These are phyloP conservation scores for Globisporangium camurandrum DNA, from an alignment of 352 stramenopile species.

Conservation along the genomic window DNA sequence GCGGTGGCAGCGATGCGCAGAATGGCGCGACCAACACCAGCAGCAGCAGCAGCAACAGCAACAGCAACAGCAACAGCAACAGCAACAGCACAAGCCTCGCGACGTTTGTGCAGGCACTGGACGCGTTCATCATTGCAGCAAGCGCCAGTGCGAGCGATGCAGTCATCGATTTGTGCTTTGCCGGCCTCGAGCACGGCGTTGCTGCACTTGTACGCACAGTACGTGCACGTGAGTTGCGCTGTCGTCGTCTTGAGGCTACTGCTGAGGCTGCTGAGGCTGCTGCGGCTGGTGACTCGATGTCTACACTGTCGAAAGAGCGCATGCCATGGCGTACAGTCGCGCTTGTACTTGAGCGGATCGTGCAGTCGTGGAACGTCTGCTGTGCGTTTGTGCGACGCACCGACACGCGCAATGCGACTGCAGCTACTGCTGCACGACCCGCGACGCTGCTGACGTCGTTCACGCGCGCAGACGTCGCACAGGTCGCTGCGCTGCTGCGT, in stretches of 20 bases:
- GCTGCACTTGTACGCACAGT: not conserved
- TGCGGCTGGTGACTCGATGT: not conserved
- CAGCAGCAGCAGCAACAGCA: too few relatives aligned
- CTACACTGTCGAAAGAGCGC: too few relatives aligned
- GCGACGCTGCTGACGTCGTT: constrained; percentile 6
- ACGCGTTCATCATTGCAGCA: not conserved
- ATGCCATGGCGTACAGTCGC: constrained; percentile 3
- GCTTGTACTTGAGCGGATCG: constrained; percentile 2
- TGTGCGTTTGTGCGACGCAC: constrained; percentile 2
- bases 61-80: too few relatives aligned
- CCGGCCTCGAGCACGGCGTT: constrained; percentile 5
- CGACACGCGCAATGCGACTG: not conserved
- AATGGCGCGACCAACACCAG: too few relatives aligned
- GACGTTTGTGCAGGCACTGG: not conserved
- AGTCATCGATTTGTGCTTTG: constrained; percentile 7
- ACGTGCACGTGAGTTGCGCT: too few relatives aligned
- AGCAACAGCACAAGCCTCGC: too few relatives aligned
- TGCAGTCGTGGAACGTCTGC: constrained; percentile 3
- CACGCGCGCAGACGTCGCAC: constrained; percentile 7
- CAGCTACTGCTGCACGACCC: too few relatives aligned
- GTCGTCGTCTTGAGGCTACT: too few relatives aligned
- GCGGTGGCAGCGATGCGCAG: too few relatives aligned
- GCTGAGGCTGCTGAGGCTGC: too few relatives aligned
- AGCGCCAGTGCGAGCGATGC: too few relatives aligned
- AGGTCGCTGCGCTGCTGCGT: constrained; percentile 7